Conservation (phyloP, 2,329 filamentous ascomycete genomes). For the Tolypocladium sp. region DNA sequence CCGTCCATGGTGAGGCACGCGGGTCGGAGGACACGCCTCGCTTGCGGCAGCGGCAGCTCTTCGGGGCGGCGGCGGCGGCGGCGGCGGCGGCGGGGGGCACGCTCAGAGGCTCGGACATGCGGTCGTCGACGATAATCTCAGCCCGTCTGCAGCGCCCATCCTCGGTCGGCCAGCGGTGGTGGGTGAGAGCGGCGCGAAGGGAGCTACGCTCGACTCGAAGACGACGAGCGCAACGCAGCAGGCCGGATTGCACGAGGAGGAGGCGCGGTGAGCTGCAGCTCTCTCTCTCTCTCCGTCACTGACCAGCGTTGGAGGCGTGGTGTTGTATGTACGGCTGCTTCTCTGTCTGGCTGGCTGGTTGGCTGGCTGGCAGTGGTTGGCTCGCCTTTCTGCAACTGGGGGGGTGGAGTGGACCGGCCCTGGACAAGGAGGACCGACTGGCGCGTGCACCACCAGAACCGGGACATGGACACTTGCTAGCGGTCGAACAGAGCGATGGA, state of each 20-base stretch:
- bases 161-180: slow-evolving; percentile 14
- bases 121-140: slow-evolving; percentile 14
- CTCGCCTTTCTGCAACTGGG: background rate
- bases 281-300: background rate
- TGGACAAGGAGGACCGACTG: background rate
- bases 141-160: slow-evolving; percentile 21
- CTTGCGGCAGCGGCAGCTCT: background rate
- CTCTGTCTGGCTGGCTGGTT: background rate
- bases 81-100: background rate
- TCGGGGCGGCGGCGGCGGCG: background rate
- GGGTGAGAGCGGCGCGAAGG: background rate
- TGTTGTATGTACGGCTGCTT: background rate
- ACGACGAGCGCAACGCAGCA: background rate
- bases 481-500: background rate
- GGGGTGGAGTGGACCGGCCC: background rate
- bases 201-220: background rate
- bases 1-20: slow-evolving; percentile 37
- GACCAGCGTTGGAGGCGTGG: background rate
- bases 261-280: background rate
- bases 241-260: background rate
- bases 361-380: background rate
- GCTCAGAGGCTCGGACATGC: slow-evolving; percentile 15
- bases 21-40: background rate
- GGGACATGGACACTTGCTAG: background rate
- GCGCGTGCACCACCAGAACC: background rate